Base-by-base conservation (phyloP, 257 asterid species). In the Avicennia marina region DNA sequence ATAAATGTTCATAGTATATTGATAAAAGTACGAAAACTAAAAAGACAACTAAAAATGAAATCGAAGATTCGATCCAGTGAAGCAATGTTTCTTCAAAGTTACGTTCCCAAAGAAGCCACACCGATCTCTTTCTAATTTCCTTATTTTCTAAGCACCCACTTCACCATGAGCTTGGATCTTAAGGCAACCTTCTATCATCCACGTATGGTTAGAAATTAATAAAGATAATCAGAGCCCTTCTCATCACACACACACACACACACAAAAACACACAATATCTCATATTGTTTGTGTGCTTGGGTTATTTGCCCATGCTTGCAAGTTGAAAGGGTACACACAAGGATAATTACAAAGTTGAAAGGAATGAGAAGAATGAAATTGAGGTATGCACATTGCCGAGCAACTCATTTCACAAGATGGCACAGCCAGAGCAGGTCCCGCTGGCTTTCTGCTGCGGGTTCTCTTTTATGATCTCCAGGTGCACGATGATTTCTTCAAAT, bases 401-500 rank as follows among this genome's bases (percentile, higher is more conserved):
- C 17, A 43, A 20, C 4, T 39, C 66, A 27, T 56, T 54, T 78
- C 58, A 78, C 59, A 71, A 60, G 38, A 73, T 49, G 39, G 56
- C 65, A 54, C 90, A 82, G 50, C 62, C 42, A 46, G 74, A 68
- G 60, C 78, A 76, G 29, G 57, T 41, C 60, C 53, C 79, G 4
- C 56, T 54, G 63, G 56, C 70, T 47, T 59, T 69, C 42, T 60
- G 58, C 24, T 53, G 47, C 67, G 76, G 63, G 32, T 31, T 62
- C 32, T 58, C 79, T 60, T 78, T 80, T 52, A 78, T 82, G 26
- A 12, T 53, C 76, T 82, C 86, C 24, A 81, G 72, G 40, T 56
- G 78, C 49, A 60, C 8, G 38, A 81, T 78, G 54, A 81, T 81
- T 15, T 78, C 81, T 73, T 73, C 85, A 49, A 82, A 78, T 1